Evolutionary conservation across 768 basidiomycete species (phyloP).

Genomic region (Hypsizygus marmoreus): DNA sequence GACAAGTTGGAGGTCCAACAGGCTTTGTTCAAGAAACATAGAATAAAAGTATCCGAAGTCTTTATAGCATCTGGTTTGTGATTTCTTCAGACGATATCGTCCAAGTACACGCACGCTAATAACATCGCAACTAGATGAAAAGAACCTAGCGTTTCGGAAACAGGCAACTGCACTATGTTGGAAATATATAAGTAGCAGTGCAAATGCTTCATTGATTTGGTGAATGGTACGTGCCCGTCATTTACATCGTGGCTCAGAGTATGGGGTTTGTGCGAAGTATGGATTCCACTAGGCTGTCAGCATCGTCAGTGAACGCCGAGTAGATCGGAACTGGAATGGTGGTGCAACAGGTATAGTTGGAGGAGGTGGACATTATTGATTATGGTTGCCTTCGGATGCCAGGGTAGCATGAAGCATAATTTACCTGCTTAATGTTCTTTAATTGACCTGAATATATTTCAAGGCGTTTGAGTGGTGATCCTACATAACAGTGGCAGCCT

Average conservation of each 20-base stretch:
- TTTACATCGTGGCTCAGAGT: constrained; percentile 59
- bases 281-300: constrained; percentile 51
- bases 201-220: constrained; percentile 36
- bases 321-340: constrained; percentile 54
- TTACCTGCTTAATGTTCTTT: not conserved
- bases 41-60: constrained; percentile 34
- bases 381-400: no score
- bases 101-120: not conserved
- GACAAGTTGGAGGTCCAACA: constrained; percentile 38
- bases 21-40: constrained; percentile 31
- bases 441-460: not conserved
- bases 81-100: not conserved
- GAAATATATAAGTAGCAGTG: constrained; percentile 38
- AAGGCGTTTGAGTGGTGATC: no score
- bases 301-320: constrained; percentile 50
- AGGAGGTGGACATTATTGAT: constrained; percentile 20
- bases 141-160: constrained; percentile 43
- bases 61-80: constrained; percentile 43
- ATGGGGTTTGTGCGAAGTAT: constrained; percentile 60
- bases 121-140: constrained; percentile 39
- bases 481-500: not conserved
- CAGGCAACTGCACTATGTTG: constrained; percentile 41
- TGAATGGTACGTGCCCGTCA: constrained; percentile 49
- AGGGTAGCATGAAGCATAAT: no score
- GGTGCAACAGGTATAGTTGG: constrained; percentile 38